Evolutionary conservation across 352 stramenopile genomes (phyloP).

Genomic region (Globisporangium emineosum): DNA sequence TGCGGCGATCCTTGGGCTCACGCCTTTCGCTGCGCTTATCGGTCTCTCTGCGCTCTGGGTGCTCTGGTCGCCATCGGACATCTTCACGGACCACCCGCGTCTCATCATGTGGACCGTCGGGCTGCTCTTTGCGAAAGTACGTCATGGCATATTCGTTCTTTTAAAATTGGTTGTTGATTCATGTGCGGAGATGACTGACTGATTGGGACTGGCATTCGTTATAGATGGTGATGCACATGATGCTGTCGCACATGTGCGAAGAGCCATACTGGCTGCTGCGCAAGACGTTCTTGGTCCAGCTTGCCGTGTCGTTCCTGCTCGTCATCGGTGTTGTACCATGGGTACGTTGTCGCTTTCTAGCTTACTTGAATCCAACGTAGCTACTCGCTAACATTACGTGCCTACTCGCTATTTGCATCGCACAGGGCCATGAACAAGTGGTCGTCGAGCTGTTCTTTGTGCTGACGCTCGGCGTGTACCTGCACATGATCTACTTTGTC

Average conservation of each 20-base stretch:
- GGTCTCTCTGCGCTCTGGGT: conserved; percentile 71
- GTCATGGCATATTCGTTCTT: not conserved
- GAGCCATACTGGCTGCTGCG: conserved; percentile 83
- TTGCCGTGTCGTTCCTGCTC: conserved; percentile 60
- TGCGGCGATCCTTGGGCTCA: conserved; percentile 58
- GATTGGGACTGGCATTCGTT: not conserved
- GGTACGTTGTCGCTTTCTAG: conserved; percentile 50
- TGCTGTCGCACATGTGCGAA: conserved; percentile 85
- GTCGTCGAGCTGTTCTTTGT: conserved; percentile 79
- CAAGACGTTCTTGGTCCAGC: conserved; percentile 75
- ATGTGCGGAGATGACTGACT: not conserved
- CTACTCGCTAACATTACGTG: too few relatives aligned
- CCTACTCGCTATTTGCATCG: too few relatives aligned
- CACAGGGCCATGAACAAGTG: conserved; percentile 57
- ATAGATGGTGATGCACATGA: conserved; percentile 90
- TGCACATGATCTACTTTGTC: conserved; percentile 85
- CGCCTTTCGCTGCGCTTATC: conserved; percentile 66
- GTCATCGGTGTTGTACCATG: conserved; percentile 71
- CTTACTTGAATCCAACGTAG: too few relatives aligned
- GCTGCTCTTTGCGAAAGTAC: conserved; percentile 79
- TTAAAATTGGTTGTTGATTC: not conserved
- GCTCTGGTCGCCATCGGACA: conserved; percentile 75
- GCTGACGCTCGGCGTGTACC: conserved; percentile 61
- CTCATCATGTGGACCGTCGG: conserved; percentile 86
- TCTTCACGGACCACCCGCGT: conserved; percentile 78